Evolutionary conservation across 2,329 filamentous ascomycete species (phyloP), one percentile per base, ranked within the genome.

Genomic region (Fusarium camptoceras): DNA sequence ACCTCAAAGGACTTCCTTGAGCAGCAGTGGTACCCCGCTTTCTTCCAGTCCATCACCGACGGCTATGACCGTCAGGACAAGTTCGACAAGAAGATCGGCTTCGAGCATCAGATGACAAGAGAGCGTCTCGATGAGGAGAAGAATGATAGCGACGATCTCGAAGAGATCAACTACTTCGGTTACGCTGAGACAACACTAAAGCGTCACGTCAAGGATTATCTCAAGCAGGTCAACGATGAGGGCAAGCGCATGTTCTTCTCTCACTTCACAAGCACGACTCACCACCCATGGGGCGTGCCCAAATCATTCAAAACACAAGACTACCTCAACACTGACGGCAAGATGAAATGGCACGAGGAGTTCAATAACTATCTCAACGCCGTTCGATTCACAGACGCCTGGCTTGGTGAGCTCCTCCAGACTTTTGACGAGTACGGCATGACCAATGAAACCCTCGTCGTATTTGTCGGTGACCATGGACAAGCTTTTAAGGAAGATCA

Each of bases 21-120:
- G 0, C 76, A 75, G 56, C 74, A 75, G 31, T 81, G 80, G 80
- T 70, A 70, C 3, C 76, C 78, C 0, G 66, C 66, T 3, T 81
- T 79, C 48, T 78, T 81, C 70, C 78, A 80, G 66, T 78, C 79
- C 11, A 77, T 79, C 8, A 80, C 79, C 7, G 72, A 78, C n/a
- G 62, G 64, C 3, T 81, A 78, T 55, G 80, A 81, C 43, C 76
- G 78, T 20, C 78, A 80, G 44, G 72, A 76, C 18, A 68, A 73
- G 20, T 76, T 81, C 37, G 76, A 79, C 53, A 68, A 70, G 2
- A 71, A 67, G 51, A 73, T 81, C 15, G 79, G 80, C 16, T 81
- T 78, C 8, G 42, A 72, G 24, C 72, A 78, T 4, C 70, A 76
- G 7, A 69, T 80, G 8, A 68, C 68, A 42, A 77, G 73, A 50